Evolutionary conservation across 2,329 filamentous ascomycete genomes (phyloP).

Genomic region (Colletotrichum limetticola): DNA sequence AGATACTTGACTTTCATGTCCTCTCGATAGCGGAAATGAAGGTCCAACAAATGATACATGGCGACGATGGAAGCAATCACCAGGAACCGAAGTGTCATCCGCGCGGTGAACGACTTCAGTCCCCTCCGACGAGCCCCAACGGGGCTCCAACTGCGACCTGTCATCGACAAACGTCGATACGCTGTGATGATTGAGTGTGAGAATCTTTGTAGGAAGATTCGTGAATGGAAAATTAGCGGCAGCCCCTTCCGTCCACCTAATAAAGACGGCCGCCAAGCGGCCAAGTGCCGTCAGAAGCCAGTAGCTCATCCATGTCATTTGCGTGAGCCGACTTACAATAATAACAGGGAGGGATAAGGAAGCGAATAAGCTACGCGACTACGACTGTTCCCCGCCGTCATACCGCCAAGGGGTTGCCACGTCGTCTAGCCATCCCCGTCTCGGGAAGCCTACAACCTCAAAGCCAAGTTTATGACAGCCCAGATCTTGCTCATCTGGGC

Average conservation of each 20-base stretch:
- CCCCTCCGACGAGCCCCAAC: constrained; percentile 17
- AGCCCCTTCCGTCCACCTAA: constrained; percentile 3
- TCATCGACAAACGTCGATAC: constrained; percentile 8
- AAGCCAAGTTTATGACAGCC: neutral
- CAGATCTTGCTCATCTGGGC: neutral
- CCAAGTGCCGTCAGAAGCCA: neutral
- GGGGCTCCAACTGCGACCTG: constrained; percentile 29
- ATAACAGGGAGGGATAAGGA: constrained; percentile 3
- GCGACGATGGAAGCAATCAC: constrained; percentile 16
- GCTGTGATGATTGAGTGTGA: neutral
- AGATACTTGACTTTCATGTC: constrained; percentile 32
- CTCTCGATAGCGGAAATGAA: constrained; percentile 28
- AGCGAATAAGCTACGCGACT: neutral
- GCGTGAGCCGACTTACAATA: constrained; percentile 17
- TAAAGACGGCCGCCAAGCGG: constrained; percentile 17
- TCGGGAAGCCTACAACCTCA: neutral
- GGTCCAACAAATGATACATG: constrained; percentile 21
- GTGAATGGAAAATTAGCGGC: neutral
- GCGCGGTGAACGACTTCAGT: neutral
- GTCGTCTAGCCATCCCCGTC: constrained; percentile 30
- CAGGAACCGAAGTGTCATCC: constrained; percentile 18
- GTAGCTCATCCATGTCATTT: neutral
- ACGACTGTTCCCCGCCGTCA: constrained; percentile 1
- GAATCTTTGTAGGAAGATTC: neutral
- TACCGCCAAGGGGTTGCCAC: constrained; percentile 6